Evolutionary conservation across 129 eudicot species (phyloP), one percentile per base, ranked within the genome.

Genomic region (Flaveria brownii): DNA sequence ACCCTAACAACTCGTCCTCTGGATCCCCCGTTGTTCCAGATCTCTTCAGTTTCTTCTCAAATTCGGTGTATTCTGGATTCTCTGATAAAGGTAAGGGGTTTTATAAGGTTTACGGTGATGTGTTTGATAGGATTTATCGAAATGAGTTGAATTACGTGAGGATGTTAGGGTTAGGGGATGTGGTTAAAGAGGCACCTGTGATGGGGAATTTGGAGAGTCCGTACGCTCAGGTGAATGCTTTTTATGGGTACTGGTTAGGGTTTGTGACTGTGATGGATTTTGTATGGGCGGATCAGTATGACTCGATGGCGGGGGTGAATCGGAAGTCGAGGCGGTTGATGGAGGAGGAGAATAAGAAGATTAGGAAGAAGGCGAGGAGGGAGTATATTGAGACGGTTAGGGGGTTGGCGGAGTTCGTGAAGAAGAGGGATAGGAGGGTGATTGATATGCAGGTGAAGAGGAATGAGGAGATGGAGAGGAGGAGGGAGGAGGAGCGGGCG

Each of bases 281-380:
- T 68, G 87, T 74, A 59, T 94, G 99, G 99, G 99, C 60, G 18
- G 97, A 91, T 68, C 79, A 91, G 84, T 94, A 82, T 78, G 97
- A 91, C 78, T 86, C 82, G 4, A 83, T 75, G 89, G 82, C 88
- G 0, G 99, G 99, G 72, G 73, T 78, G 17, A 79, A 83, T 78
- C 67, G 99, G 87, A 91, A 85, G 85, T 84, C 87, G 23, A 89
- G 99, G 84, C 78, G 99, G 83, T 36, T 87, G 69, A 91, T 94
- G 99, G 99, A 94, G 88, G 99, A 94, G 16, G 99, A 94, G 86
- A 94, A 94, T 73, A 94, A 89, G 89, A 94, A 94, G 85, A 39
- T 87, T 72, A 91, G 99, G 86, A 87, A 85, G 65, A 89, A 89
- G 78, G 99, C 97, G 0, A 87, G 69, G 78, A 77, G 90, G 77